A percentile compares a stretch with the other conserved stretches of the same genome.
Conservation (phyloP, 2,329 filamentous ascomycete species). For the Microdochium trichocladiopsis region DNA sequence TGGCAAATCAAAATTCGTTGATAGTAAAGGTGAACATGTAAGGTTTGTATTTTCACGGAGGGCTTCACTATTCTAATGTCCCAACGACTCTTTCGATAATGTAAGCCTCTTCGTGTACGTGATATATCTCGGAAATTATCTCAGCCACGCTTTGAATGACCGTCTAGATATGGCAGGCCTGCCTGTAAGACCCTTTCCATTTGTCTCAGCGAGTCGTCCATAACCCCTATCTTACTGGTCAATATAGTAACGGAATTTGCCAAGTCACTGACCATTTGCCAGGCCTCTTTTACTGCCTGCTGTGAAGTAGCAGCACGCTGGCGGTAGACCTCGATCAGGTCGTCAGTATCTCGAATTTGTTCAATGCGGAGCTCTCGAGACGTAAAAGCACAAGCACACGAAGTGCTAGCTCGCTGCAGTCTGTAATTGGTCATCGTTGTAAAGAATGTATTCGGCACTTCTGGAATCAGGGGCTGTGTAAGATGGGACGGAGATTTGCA, state of each 20-base stretch:
- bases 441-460: background rate
- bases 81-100: no score
- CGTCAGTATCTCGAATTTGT: no score
- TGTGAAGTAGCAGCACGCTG: no score
- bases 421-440: background rate
- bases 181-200: no score
- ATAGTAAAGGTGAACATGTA: no score
- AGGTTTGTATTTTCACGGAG: no score
- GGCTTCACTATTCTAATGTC: no score
- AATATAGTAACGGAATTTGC: background rate
- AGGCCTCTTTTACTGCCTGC: background rate
- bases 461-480: background rate
- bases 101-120: background rate
- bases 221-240: background rate
- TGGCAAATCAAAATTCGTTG: no score
- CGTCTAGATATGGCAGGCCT: background rate
- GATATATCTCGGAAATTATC: background rate
- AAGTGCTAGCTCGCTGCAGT: background rate
- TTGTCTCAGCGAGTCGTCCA: background rate
- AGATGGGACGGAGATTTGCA: no score
- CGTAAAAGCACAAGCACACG: no score
- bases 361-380: no score
- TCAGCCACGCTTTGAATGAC: background rate
- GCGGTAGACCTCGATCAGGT: no score
- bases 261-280: background rate